These are phyloP conservation scores for Venturia asperata DNA, from an alignment of 2,329 filamentous ascomycete genomes.

Conservation along the genomic window DNA sequence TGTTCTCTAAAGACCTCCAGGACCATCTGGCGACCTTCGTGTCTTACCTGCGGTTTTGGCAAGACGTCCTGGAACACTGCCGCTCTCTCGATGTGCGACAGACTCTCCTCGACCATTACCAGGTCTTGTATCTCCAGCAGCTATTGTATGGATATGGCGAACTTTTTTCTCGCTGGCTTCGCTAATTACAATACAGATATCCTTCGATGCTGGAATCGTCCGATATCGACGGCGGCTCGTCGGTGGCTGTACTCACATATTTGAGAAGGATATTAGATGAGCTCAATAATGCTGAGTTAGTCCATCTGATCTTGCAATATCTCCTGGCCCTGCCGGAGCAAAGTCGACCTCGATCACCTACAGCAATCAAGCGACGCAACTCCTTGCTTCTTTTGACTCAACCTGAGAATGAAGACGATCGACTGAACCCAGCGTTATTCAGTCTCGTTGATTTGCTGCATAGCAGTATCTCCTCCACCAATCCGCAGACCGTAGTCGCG, in stretches of 20 bases:
- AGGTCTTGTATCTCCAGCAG: conserved; percentile 92
- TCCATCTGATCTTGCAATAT: conserved; percentile 89
- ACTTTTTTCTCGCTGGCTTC: conserved; percentile 17
- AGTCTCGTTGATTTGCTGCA: conserved; percentile 87
- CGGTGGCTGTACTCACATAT: conserved; percentile 91
- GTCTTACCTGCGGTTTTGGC: conserved; percentile 94
- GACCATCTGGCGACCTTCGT: conserved; percentile 89
- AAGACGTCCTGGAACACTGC: conserved; percentile 95
- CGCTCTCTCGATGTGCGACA: conserved; percentile 85
- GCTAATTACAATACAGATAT: conserved; percentile 52
- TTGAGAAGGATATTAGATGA: conserved; percentile 83
- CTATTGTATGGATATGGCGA: conserved; percentile 56
- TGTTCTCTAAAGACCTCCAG: conserved; percentile 68
- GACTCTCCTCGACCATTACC: conserved; percentile 91
- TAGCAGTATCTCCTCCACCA: conserved; percentile 74
- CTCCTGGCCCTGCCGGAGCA: conserved; percentile 70
- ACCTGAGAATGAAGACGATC: conserved; percentile 66
- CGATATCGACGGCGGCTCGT: conserved; percentile 92
- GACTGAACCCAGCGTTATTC: conserved; percentile 78
- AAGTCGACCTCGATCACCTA: conserved; percentile 41
- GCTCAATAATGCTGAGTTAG: conserved; percentile 86
- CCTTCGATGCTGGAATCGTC: conserved; percentile 94
- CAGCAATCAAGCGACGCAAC: conserved; percentile 71
- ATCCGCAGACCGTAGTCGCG: conserved; percentile 81
- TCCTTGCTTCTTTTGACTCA: conserved; percentile 81